Base-by-base conservation (phyloP, 495 filamentous ascomycete species). In the Chlorociboria aeruginascens region DNA sequence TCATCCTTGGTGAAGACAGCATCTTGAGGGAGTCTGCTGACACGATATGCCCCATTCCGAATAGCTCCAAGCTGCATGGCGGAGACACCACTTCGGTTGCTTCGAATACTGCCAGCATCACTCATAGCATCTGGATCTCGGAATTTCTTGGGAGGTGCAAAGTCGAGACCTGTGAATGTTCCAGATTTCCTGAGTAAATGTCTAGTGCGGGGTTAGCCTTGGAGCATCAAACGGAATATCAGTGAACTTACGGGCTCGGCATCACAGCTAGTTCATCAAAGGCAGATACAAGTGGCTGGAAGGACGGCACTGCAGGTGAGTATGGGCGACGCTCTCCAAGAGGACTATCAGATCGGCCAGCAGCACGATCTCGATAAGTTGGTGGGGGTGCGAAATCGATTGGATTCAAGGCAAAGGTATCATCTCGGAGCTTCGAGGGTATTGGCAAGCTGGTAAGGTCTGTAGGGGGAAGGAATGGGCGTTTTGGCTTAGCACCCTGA, bases 151-250 rank as follows among this genome's bases (percentile, higher is more conserved):
- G 88, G 90, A 25, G 90, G 89, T n/a, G 89, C 89, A 63, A 98
- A 98, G 66, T 97, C 93, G 29, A 98, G 76, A 9, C 69, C 82
- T 2, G 89, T 95, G 61, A 86, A 98, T 4, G 88, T 86, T 54
- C 82, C 77, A 3, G 89, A 95, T 61, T 92, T 95, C 54, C 87
- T 82, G 44, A 98, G 77, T 40, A 80, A 64, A 66, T 96, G 85
- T 14, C 87, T 92, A 51, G 11, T 38, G 35, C 14, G 10, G 13
- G 11, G 49, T 71, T 55, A 73, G 66, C 48, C 46, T 40, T 32
- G 38, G 16, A 47, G 11, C 42, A 38, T 8, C 39, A 46, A 44
- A 54, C 60, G 43, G 9, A 20, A 16, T 41, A 40, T 11, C 0
- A 17, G 7, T 16, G 13, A 6, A 86, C 86, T 83, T 81, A 90